Conservation (phyloP, 345 rosid species). For the Draba incana region DNA sequence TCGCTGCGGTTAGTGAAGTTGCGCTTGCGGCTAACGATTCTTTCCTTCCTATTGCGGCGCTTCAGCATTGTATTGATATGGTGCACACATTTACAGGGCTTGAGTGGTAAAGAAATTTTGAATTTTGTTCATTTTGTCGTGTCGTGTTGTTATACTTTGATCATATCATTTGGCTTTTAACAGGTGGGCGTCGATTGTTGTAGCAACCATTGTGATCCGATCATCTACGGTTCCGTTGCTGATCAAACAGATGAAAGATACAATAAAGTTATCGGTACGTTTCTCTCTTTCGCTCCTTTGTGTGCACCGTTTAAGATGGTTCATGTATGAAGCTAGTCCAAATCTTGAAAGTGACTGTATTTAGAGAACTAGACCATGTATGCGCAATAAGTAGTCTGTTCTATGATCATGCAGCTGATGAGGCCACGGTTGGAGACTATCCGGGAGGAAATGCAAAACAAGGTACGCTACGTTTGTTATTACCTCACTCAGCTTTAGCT, state of each 20-base stretch:
- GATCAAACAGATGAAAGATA: constrained; percentile 76
- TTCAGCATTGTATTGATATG: constrained; percentile 71
- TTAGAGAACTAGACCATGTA: not conserved
- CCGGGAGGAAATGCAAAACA: constrained; percentile 55
- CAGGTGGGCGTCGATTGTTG: constrained; percentile 87
- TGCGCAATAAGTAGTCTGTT: not conserved
- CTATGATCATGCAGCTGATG: constrained; percentile 61
- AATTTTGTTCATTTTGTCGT: not conserved
- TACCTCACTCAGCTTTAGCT: constrained; percentile 19
- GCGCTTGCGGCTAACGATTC: constrained; percentile 76
- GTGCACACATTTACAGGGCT: constrained; percentile 70
- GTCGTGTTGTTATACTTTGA: not conserved
- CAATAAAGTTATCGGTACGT: constrained; percentile 70
- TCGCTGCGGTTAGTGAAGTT: constrained; percentile 63
- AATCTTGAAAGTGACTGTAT: not conserved
- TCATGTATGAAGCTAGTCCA: not conserved
- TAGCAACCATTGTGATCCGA: constrained; percentile 75
- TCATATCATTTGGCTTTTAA: constrained; percentile 6
- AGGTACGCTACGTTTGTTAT: constrained; percentile 45
- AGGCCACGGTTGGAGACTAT: constrained; percentile 70
- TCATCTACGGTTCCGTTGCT: constrained; percentile 66
- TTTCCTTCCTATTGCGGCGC: constrained; percentile 60
- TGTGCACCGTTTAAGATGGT: constrained; percentile 4
- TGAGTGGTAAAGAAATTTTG: constrained; percentile 51
- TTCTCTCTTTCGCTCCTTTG: not conserved